Evolutionary conservation across 768 basidiomycete species (phyloP).

Genomic region (Pulveroboletus sp.): DNA sequence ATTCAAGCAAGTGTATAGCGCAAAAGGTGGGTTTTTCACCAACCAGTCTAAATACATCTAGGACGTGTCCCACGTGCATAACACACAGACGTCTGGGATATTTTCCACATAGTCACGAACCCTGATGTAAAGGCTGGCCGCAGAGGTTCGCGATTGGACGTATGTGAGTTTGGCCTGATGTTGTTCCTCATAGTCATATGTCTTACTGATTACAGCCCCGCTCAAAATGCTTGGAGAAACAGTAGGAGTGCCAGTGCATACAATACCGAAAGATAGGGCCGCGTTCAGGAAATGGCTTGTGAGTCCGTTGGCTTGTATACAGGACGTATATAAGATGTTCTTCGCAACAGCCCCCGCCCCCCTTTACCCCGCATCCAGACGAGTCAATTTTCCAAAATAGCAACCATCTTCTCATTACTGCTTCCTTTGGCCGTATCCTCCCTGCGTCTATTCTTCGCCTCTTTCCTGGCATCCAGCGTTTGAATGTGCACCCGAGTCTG

Average conservation of each 20-base stretch:
- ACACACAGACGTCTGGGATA: constrained; percentile 73
- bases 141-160: constrained; percentile 51
- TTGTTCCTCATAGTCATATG: not conserved
- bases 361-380: constrained; percentile 23
- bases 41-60: constrained; percentile 29
- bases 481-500: constrained; percentile 90
- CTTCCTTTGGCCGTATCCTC: constrained; percentile 90
- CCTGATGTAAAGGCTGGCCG: constrained; percentile 65
- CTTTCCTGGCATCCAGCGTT: constrained; percentile 55
- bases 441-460: constrained; percentile 55
- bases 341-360: constrained; percentile 42
- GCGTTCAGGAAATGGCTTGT: constrained; percentile 70
- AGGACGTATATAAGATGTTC: constrained; percentile 5
- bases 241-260: constrained; percentile 51
- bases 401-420: constrained; percentile 71
- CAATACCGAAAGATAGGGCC: constrained; percentile 56
- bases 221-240: constrained; percentile 58
- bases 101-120: constrained; percentile 66
- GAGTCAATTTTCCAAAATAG: constrained; percentile 22
- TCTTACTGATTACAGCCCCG: constrained; percentile 51
- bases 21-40: constrained; percentile 48
- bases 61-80: no score
- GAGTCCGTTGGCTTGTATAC: constrained; percentile 16
- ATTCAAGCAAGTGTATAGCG: constrained; percentile 59
- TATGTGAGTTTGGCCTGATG: constrained; percentile 40